A percentile compares a stretch with the other conserved stretches of the same genome.
Conservation (phyloP, 495 filamentous ascomycete species). For the Xylaria bambusicola region DNA sequence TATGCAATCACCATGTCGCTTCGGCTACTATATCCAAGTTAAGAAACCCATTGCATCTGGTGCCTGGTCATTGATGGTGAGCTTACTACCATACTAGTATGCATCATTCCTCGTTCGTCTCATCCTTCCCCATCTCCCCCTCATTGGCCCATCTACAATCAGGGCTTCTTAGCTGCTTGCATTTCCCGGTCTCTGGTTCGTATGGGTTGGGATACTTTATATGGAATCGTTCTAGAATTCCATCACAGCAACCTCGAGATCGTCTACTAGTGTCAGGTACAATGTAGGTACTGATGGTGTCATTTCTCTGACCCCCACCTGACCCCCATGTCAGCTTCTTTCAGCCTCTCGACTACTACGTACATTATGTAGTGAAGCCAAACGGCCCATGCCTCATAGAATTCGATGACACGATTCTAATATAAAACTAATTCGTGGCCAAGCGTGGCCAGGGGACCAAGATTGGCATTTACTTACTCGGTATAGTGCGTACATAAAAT, state of each 20-base stretch:
- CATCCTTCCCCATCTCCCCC: not conserved
- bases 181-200: not conserved
- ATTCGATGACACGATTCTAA: not conserved
- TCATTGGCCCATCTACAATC: not conserved
- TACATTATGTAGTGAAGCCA: too few relatives aligned
- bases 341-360: constrained; percentile 8
- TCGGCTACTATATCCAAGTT: not conserved
- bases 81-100: not conserved
- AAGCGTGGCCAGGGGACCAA: too few relatives aligned
- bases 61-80: not conserved
- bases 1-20: not conserved
- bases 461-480: too few relatives aligned
- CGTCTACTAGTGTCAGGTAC: too few relatives aligned
- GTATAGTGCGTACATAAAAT: too few relatives aligned
- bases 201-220: constrained; percentile 8
- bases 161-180: not conserved
- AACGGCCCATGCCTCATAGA: too few relatives aligned
- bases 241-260: not conserved
- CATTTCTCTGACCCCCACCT: constrained; percentile 3
- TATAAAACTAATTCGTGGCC: too few relatives aligned
- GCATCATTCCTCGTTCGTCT: not conserved
- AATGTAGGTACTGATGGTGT: too few relatives aligned
- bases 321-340: constrained; percentile 4
- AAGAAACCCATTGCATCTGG: not conserved
- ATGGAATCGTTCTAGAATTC: constrained; percentile 12